Percentiles rank a stretch among this genome's conserved stretches.
These are phyloP conservation scores for Vitis hybrid DNA, from an alignment of 177 flowering plant species.

Conservation along the genomic window DNA sequence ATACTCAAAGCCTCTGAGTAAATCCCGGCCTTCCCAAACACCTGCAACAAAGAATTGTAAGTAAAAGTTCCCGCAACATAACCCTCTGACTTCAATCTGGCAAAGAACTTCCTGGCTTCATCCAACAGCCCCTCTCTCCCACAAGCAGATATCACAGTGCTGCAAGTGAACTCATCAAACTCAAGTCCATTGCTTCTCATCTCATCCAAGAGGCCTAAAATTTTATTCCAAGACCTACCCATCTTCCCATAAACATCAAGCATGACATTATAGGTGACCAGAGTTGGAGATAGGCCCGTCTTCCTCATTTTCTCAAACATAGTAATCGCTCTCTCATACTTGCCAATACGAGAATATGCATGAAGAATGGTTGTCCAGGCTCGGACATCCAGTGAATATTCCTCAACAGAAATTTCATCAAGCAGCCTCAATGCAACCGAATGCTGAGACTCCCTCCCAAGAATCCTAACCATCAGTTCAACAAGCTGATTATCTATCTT, in stretches of 20 bases:
- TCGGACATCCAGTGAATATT: slow-evolving; percentile 58
- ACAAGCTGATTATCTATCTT: slow-evolving; percentile 42
- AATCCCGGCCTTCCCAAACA: slow-evolving; percentile 72
- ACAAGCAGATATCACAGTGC: slow-evolving; percentile 85
- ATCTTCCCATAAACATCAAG: slow-evolving; percentile 87
- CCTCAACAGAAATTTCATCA: slow-evolving; percentile 57
- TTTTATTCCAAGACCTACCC: slow-evolving; percentile 77
- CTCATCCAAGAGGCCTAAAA: slow-evolving; percentile 63
- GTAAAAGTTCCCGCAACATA: slow-evolving; percentile 70
- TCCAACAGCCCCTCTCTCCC: slow-evolving; percentile 72
- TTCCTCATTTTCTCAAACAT: slow-evolving; percentile 58
- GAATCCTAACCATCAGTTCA: slow-evolving; percentile 60
- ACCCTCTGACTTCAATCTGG: slow-evolving; percentile 54
- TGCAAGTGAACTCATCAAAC: slow-evolving; percentile 84
- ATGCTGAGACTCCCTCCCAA: slow-evolving; percentile 77
- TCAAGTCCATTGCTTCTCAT: slow-evolving; percentile 60
- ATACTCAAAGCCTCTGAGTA: slow-evolving; percentile 61
- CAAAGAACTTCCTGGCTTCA: slow-evolving; percentile 71
- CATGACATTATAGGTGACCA: slow-evolving; percentile 90
- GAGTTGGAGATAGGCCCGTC: slow-evolving; percentile 56
- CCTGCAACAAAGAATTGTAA: slow-evolving; percentile 78
- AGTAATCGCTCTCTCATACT: slow-evolving; percentile 54
- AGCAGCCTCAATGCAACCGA: slow-evolving; percentile 62
- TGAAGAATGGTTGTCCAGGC: slow-evolving; percentile 75
- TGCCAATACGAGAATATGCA: slow-evolving; percentile 58